Base-by-base conservation (phyloP, 805 yeast species). In the Yarrowia sp. region DNA sequence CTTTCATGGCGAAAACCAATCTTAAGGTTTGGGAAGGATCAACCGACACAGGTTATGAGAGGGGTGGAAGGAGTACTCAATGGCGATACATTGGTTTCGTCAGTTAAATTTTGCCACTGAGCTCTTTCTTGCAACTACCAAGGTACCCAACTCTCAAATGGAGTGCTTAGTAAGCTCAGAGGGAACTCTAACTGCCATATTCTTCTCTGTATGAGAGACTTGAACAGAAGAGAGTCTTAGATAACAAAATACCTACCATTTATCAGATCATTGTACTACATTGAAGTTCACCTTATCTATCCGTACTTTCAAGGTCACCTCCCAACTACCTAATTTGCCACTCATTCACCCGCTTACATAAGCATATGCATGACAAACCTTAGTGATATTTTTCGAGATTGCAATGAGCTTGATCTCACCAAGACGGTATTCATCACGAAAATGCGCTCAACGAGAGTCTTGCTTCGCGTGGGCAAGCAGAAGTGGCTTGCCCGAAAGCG, bases 1-100 rank as follows among this genome's bases (percentile, higher is more conserved):
- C 64, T 56, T 56, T 56, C 38, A 56, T 53, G 59, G 59, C 36
- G 64, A 56, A 56, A 56, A 56, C 49, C 8, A 53, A 19, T 5
- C 35, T 40, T 53, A 36, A 53, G 59, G 59, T 53, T 53, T 38
- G 58, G 32, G 58, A 35, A 52, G 42, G 43, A 36, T 12, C 56
- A 50, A 41, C 56, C 56, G 56, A 50, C 14, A 53, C 59, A 53
- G 59, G 36, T 53, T 53, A 53, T 53, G 59, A 53, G 14, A 4
- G 3, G 35, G 35, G 26, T 15, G 32, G 32, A 26, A 26, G 19
- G 19, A 19, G 19, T 19, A 19, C 19, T 19, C 19, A 26, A 26
- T 26, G 32, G 32, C 19, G 2, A 26, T 26, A 5, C 32, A 26
- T 5, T 26, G 32, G 7, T 26, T 5, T 26, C 32, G 0, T 5